Conservation (phyloP, 2,329 filamentous ascomycete species). For the Aspergillus chevalieri region DNA sequence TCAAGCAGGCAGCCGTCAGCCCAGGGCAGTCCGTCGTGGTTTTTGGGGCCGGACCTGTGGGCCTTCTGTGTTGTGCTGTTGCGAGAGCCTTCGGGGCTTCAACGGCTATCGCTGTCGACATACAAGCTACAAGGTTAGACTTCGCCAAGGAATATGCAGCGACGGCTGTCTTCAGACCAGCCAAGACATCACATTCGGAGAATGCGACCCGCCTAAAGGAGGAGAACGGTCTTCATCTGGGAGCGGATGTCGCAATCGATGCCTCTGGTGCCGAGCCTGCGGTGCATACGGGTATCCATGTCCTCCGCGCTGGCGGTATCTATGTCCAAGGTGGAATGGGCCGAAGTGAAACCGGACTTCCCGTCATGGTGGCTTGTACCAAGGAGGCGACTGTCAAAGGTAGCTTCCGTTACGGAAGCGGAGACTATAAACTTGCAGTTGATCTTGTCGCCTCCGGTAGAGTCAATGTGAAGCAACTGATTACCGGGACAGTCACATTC, state of each 20-base stretch:
- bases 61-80: constrained; percentile 79
- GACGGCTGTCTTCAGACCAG: constrained; percentile 52
- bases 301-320: constrained; percentile 63
- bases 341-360: constrained; percentile 77
- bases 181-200: constrained; percentile 58
- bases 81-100: constrained; percentile 78
- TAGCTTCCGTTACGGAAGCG: constrained; percentile 81
- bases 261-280: constrained; percentile 72
- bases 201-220: constrained; percentile 66
- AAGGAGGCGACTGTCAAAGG: constrained; percentile 86
- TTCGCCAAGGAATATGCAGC: constrained; percentile 68
- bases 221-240: constrained; percentile 56
- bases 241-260: constrained; percentile 74
- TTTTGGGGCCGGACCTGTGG: constrained; percentile 82
- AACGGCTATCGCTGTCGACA: constrained; percentile 81
- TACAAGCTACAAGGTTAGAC: constrained; percentile 69
- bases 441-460: constrained; percentile 66
- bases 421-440: constrained; percentile 80
- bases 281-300: constrained; percentile 68
- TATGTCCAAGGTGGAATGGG: constrained; percentile 92
- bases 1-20: constrained; percentile 63
- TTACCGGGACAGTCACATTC: constrained; percentile 73
- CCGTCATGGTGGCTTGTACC: constrained; percentile 80
- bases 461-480: constrained; percentile 69
- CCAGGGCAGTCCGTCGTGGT: constrained; percentile 75